phyloP scores from a whole-genome alignment of 306 rosid genomes.

The Comarum palustre region DNA sequence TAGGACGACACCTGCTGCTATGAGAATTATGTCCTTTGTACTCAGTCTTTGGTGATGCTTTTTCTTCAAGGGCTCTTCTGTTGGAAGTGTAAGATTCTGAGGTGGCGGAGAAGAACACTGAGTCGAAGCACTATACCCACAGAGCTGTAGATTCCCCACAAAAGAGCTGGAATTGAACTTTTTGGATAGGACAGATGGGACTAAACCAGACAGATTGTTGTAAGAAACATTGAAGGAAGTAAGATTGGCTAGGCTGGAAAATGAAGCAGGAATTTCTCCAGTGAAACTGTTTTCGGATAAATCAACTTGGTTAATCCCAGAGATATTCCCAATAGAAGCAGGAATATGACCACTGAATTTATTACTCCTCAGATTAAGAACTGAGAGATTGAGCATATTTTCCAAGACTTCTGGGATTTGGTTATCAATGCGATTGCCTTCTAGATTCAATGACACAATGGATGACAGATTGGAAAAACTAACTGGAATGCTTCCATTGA shows the following conservation, averaged over 20 bases:
- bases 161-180: constrained; percentile 88
- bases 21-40: constrained; percentile 74
- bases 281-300: constrained; percentile 56
- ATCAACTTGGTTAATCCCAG: constrained; percentile 58
- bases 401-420: constrained; percentile 51
- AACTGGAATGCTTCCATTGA: constrained; percentile 68
- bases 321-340: constrained; percentile 63
- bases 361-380: constrained; percentile 58
- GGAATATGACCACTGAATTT: constrained; percentile 74
- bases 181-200: constrained; percentile 58
- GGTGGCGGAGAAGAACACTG: constrained; percentile 61
- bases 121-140: constrained; percentile 60
- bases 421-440: constrained; percentile 41
- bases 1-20: constrained; percentile 73
- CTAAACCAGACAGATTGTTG: constrained; percentile 83
- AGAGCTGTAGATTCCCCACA: constrained; percentile 68
- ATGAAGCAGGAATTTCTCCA: constrained; percentile 69
- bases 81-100: constrained; percentile 49
- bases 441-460: constrained; percentile 52
- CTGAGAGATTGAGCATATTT: constrained; percentile 54
- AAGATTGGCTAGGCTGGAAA: constrained; percentile 51
- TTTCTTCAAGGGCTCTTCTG: constrained; percentile 32
- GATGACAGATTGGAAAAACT: constrained; percentile 62
- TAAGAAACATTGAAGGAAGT: constrained; percentile 75
- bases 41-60: constrained; percentile 52